Evolutionary conservation across 2,329 filamentous ascomycete genomes (phyloP), one percentile per base, ranked within the genome.

Genomic region (Botrytis elliptica): DNA sequence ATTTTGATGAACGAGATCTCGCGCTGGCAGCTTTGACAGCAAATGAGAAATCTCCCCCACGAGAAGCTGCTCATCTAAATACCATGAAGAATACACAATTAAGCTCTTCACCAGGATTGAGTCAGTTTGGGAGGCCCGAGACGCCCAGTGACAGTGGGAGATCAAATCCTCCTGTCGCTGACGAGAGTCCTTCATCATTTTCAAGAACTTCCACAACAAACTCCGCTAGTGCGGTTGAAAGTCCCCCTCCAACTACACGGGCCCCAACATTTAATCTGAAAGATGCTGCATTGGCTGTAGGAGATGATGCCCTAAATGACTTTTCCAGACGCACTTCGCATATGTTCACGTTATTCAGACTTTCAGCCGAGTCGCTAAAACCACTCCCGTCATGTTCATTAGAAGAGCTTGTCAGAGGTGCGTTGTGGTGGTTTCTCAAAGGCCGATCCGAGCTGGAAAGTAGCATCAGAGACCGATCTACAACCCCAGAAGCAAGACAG

Each of bases 341-440:
- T 80, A 88, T 96, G 78, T 91, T 89, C 75, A 90, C 92, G 76
- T 86, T 96, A 4, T 97, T 97, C 80, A 87, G 90, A 55, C 83
- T 95, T 62, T 93, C 95, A 73, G 91, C 94, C 0, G 93, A 97
- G 81, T 88, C 90, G 46, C 85, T 91, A 44, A 90, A 89, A 75
- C 90, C 93, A 0, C 81, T 94, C 7, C 86, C 88, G 72, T 86
- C 87, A 44, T 91, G 89, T 69, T 85, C 89, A 0, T 86, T 91
- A 0, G 85, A 87, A 65, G 89, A 94, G 74, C 91, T 95, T 84
- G 86, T 92, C 16, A 88, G 93, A 74, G 91, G 90, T 38, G 91
- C 90, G 5, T 85, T 93, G 0, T 98, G 95, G 95, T 98, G 95
- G 95, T 97, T 97, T 79, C 81, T 97, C 64, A 92, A 89, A 77